A percentile compares a stretch with the other conserved stretches of the same genome.
phyloP scores from a whole-genome alignment of 2,329 filamentous ascomycete species.

The Epichloe sp. region DNA sequence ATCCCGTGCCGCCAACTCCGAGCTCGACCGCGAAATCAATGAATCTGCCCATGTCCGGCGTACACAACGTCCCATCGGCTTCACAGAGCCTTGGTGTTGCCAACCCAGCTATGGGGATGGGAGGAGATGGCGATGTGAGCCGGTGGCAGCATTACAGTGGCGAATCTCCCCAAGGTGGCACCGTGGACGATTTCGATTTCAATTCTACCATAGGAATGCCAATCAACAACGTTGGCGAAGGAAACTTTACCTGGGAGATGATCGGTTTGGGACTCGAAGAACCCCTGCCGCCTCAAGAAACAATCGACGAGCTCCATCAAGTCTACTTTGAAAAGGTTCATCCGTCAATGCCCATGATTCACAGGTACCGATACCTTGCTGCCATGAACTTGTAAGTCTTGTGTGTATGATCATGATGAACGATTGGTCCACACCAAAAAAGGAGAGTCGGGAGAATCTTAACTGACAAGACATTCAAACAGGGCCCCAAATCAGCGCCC shows the following conservation, averaged over 20 bases:
- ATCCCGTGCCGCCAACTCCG: conserved; percentile 10
- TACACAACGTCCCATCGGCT: conserved; percentile 16
- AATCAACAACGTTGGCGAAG: conserved; percentile 34
- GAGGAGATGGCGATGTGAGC: conserved; percentile 35
- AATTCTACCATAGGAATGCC: conserved; percentile 33
- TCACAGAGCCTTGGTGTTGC: conserved; percentile 20
- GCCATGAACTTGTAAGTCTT: conserved; percentile 63
- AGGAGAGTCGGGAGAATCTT: neutral
- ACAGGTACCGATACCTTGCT: conserved; percentile 74
- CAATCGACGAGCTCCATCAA: conserved; percentile 74
- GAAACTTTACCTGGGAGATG: conserved; percentile 68
- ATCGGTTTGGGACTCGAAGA: conserved; percentile 47
- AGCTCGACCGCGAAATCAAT: conserved; percentile 19
- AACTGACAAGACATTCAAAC: neutral
- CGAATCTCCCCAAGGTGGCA: conserved; percentile 36
- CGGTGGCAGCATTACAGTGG: conserved; percentile 42
- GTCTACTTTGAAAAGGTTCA: conserved; percentile 89
- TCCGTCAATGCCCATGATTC: conserved; percentile 74
- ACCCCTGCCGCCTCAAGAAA: conserved; percentile 44
- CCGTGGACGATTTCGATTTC: conserved; percentile 46
- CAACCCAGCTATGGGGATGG: conserved; percentile 34
- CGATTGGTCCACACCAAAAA: neutral
- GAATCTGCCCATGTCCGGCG: conserved; percentile 12
- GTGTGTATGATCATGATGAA: neutral
- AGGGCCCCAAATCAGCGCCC: conserved; percentile 73